phyloP scores from a whole-genome alignment of 306 rosid species.

The Cajanus cajan region DNA sequence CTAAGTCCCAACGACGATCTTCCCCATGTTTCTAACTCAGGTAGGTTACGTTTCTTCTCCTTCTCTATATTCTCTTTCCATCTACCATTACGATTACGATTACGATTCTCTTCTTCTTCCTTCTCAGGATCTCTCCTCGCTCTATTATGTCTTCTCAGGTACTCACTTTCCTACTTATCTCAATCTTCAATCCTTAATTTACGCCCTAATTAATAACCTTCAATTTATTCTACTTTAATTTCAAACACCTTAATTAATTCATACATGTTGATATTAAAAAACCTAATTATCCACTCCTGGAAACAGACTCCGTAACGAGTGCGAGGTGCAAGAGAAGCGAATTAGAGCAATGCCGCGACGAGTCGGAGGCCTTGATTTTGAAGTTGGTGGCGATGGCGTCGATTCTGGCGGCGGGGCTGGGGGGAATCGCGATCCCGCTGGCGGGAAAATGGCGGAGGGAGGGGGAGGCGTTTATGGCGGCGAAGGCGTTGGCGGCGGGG shows the following conservation, averaged over 20 bases:
- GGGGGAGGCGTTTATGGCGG: slow-evolving; percentile 50
- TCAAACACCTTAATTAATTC: too few species aligned
- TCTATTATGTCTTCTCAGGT: slow-evolving; percentile 52
- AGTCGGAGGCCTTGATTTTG: slow-evolving; percentile 53
- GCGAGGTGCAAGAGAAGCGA: slow-evolving; percentile 45
- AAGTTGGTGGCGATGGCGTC: slow-evolving; percentile 71
- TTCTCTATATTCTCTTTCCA: neutral
- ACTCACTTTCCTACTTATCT: neutral
- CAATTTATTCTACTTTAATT: neutral
- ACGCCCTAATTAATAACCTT: neutral
- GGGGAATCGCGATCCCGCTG: slow-evolving; percentile 67
- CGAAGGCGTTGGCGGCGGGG: slow-evolving; percentile 92
- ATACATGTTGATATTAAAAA: too few species aligned
- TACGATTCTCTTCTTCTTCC: neutral
- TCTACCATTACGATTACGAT: neutral
- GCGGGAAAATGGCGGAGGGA: slow-evolving; percentile 52
- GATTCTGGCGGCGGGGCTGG: slow-evolving; percentile 60
- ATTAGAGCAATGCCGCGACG: slow-evolving; percentile 57
- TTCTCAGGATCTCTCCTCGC: slow-evolving; percentile 54
- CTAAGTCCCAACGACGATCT: neutral
- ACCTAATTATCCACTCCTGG: too few species aligned
- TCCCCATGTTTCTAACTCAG: slow-evolving; percentile 52
- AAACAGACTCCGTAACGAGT: slow-evolving; percentile 44
- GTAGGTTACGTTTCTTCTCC: slow-evolving; percentile 32
- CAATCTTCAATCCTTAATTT: neutral